A percentile compares a stretch with the other conserved stretches of the same genome.
phyloP scores from a whole-genome alignment of 257 asterid genomes.

The Plantago elongata region DNA sequence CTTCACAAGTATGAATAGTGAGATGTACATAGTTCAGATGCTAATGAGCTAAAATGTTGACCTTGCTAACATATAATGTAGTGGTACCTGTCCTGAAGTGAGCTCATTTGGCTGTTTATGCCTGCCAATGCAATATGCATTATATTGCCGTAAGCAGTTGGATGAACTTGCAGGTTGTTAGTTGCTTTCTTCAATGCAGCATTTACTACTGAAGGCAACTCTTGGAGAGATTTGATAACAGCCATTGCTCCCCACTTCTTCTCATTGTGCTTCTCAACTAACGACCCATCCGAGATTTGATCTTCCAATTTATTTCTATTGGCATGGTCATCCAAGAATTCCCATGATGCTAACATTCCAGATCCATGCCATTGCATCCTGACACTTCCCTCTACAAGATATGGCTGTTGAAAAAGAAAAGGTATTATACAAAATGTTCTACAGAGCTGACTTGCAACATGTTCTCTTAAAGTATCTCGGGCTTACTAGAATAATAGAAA shows the following conservation, averaged over 20 bases:
- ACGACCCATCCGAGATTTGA: conserved; percentile 29
- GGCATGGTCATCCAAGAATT: conserved; percentile 73
- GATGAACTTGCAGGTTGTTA: conserved; percentile 38
- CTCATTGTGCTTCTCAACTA: conserved; percentile 46
- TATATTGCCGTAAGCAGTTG: conserved; percentile 62
- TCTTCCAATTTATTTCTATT: conserved; percentile 48
- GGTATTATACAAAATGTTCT: conserved; percentile 15
- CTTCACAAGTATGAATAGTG: no score
- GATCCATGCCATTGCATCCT: conserved; percentile 99
- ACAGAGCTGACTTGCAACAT: neutral
- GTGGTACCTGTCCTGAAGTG: conserved; percentile 87
- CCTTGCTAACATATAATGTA: neutral
- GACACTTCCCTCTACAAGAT: conserved; percentile 89
- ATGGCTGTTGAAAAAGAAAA: conserved; percentile 56
- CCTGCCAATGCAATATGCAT: conserved; percentile 97
- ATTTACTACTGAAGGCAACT: conserved; percentile 73
- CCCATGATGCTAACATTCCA: conserved; percentile 98
- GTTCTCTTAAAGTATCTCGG: neutral
- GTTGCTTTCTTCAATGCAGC: conserved; percentile 86
- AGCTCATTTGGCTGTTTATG: conserved; percentile 91
- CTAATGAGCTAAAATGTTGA: no score
- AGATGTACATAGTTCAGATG: no score
- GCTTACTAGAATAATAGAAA: no score
- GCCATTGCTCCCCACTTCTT: conserved; percentile 98
- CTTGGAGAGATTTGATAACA: conserved; percentile 80